Evolutionary conservation across 352 stramenopile genomes (phyloP), one percentile per base, ranked within the genome.

Genomic region (Thalassiosira ordinaria): DNA sequence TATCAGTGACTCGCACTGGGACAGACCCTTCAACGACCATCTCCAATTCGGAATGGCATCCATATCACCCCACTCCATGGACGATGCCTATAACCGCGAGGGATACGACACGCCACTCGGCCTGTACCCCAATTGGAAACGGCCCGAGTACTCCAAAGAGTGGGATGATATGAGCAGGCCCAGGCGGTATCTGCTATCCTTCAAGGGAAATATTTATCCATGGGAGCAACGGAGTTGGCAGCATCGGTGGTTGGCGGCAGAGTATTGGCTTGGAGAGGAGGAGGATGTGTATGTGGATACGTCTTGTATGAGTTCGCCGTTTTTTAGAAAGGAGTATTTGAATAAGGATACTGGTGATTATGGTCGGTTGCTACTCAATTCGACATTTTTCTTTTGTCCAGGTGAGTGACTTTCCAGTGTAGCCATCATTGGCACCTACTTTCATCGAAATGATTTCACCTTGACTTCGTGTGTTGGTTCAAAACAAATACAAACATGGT

Each of bases 321-420:
- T 53, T 18, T 18, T 18, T 53, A 26, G 64, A 33, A 65, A 74
- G 22, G 31, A 31, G 1, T 55, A 55, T 8, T 47, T 24, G 6
- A 33, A 55, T 46, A 0, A 22, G 27, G 4, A 72, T 31, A 7
- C 9, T 31, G 6, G 49, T 61, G 9, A 66, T 57, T 70, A 61
- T 55, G 35, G 22, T 11, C 13, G 66, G 20, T 56, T 72, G 14
- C 65, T 84, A 41, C 20, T 65, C 27, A 74, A 84, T 46, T 67
- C 67, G 4, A 79, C 61, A 26, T 84, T 84, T 74, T 47, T 46
- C 6, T 78, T 72, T 56, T 61, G 41, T 79, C 75, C n/a, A n/a
- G n/a, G n/a, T n/a, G n/a, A n/a, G n/a, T n/a, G n/a, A n/a, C n/a
- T n/a, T n/a, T n/a, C n/a, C n/a, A n/a, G n/a, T n/a, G n/a, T n/a